phyloP scores from a whole-genome alignment of 2,329 filamentous ascomycete genomes.

The Pseudogymnoascus sp. region DNA sequence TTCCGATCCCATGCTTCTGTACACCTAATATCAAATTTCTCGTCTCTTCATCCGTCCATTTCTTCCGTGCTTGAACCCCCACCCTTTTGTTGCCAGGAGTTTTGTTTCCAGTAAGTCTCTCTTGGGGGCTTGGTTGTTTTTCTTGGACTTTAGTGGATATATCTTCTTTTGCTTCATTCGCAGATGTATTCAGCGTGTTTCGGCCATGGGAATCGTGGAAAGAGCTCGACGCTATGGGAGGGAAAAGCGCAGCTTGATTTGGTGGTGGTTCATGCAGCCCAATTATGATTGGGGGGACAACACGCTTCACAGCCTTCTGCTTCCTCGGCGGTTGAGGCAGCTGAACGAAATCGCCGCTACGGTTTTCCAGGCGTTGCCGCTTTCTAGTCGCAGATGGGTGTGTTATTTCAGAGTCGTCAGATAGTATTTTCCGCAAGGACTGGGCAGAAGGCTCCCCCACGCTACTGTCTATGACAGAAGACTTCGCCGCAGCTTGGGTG shows the following conservation, averaged over 20 bases:
- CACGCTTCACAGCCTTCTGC: constrained; percentile 47
- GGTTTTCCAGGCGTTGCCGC: constrained; percentile 38
- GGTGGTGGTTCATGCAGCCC: constrained; percentile 55
- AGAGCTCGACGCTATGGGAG: constrained; percentile 51
- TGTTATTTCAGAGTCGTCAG: constrained; percentile 22
- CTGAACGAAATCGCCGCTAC: constrained; percentile 55
- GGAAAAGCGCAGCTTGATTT: constrained; percentile 49
- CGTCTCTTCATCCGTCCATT: constrained; percentile 59
- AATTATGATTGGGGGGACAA: constrained; percentile 58
- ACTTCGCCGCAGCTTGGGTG: constrained; percentile 8
- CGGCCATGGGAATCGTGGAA: constrained; percentile 43
- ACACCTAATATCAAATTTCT: constrained; percentile 54
- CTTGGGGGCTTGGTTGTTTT: not conserved
- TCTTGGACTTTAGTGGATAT: not conserved
- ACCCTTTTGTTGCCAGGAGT: constrained; percentile 34
- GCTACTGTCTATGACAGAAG: constrained; percentile 15
- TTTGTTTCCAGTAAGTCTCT: constrained; percentile 27
- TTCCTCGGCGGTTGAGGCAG: constrained; percentile 58
- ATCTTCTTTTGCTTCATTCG: constrained; percentile 12
- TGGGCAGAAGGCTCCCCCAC: constrained; percentile 27
- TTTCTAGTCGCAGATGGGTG: constrained; percentile 40
- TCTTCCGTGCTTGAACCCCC: constrained; percentile 48
- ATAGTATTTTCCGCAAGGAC: constrained; percentile 28
- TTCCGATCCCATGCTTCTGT: constrained; percentile 54
- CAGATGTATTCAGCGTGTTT: constrained; percentile 26